Conservation (phyloP, 768 basidiomycete species). For the Russula earlei region DNA sequence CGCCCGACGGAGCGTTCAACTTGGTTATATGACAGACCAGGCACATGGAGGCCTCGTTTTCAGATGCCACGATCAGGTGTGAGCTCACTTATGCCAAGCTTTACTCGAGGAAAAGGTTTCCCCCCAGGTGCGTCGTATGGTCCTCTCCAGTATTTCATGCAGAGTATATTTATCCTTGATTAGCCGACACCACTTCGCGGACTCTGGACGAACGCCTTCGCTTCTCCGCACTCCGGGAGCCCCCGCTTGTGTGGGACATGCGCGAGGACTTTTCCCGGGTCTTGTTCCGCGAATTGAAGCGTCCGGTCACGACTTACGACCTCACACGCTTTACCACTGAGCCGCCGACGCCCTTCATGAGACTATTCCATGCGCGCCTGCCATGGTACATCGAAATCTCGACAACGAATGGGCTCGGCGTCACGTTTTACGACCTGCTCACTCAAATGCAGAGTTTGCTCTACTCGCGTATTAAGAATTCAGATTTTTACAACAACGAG, state of each 20-base stretch:
- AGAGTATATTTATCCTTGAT: neutral
- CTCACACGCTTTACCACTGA: conserved; percentile 45
- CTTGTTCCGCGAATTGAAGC: conserved; percentile 37
- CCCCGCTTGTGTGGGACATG: conserved; percentile 42
- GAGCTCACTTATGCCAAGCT: conserved; percentile 20
- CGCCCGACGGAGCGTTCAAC: conserved; percentile 1
- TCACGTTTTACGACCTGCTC: conserved; percentile 51
- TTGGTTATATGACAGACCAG: conserved; percentile 16
- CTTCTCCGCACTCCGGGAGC: conserved; percentile 23
- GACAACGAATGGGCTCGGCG: conserved; percentile 38
- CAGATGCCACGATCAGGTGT: conserved; percentile 23
- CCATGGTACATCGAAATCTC: conserved; percentile 63
- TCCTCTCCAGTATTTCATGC: neutral
- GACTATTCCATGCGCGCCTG: conserved; percentile 44
- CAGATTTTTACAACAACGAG: conserved; percentile 53
- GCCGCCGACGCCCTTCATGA: conserved; percentile 42
- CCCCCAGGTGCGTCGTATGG: conserved; percentile 14
- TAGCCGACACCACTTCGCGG: conserved; percentile 10
- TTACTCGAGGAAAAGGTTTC: conserved; percentile 20
- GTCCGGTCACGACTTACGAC: conserved; percentile 38
- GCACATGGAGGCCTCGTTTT: conserved; percentile 28
- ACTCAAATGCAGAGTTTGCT: conserved; percentile 37
- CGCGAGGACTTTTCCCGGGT: conserved; percentile 34
- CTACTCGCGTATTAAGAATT: conserved; percentile 34
- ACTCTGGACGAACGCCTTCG: conserved; percentile 25